phyloP scores from a whole-genome alignment of 2,329 filamentous ascomycete species.

The Amesomyces nigricolor region DNA sequence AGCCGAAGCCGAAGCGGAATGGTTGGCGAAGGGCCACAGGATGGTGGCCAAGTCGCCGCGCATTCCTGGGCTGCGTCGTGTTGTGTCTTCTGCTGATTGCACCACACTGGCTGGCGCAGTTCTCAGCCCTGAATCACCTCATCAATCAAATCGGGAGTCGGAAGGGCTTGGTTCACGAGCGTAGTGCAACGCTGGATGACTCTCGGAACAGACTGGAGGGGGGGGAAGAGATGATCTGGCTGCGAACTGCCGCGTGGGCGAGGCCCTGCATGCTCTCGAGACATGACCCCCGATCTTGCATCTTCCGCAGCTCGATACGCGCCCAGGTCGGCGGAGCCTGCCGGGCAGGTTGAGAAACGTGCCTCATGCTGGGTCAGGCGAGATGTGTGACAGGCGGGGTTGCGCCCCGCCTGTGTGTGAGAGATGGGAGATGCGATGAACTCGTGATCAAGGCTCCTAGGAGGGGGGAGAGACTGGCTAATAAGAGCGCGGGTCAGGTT shows the following conservation, averaged over 20 bases:
- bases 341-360: background rate
- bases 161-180: background rate
- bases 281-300: conserved; percentile 15
- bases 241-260: conserved; percentile 5
- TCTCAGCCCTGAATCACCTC: background rate
- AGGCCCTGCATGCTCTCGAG: background rate
- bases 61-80: conserved; percentile 12
- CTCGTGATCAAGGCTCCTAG: conserved; percentile 5
- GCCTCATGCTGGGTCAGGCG: background rate
- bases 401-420: background rate
- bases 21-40: conserved; percentile 23
- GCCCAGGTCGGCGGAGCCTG: background rate
- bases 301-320: background rate
- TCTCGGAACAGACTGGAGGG: background rate
- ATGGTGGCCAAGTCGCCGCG: conserved; percentile 25
- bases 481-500: background rate
- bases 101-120: conserved; percentile 10
- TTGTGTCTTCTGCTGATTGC: conserved; percentile 20
- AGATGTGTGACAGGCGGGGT: background rate
- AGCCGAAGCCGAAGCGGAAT: conserved; percentile 19
- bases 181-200: conserved; percentile 2
- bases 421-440: conserved; percentile 4
- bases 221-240: background rate
- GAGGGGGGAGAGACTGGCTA: background rate
- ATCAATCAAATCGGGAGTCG: conserved; percentile 4